Conservation (phyloP, 306 rosid species). For the Dryas drummondii region DNA sequence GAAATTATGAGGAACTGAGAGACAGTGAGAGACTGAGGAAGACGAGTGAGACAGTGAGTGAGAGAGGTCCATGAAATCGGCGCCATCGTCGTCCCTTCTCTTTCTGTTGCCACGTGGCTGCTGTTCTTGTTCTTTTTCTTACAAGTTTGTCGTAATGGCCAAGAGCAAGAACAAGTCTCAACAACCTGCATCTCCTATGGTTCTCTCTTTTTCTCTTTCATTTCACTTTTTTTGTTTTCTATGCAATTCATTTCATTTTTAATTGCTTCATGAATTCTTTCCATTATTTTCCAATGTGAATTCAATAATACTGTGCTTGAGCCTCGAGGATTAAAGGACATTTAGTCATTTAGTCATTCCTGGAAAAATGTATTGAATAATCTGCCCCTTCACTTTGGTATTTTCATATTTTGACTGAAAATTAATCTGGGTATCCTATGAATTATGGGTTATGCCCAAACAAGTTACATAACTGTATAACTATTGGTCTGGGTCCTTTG, state of each 20-base stretch:
- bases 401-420: no score
- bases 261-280: not conserved
- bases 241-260: not conserved
- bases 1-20: not conserved
- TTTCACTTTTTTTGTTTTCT: not conserved
- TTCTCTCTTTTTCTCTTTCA: not conserved
- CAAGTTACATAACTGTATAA: no score
- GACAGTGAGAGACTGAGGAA: not conserved
- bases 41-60: not conserved
- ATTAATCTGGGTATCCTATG: no score
- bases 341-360: no score
- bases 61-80: slow-evolving; percentile 11
- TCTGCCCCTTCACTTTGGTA: no score
- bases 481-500: no score
- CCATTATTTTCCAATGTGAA: not conserved
- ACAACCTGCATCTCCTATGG: not conserved
- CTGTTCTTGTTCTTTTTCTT: not conserved
- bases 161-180: slow-evolving; percentile 4
- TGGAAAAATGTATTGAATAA: no score
- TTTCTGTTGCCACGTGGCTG: slow-evolving; percentile 3
- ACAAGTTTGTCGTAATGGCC: slow-evolving; percentile 4
- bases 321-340: no score
- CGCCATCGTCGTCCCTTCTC: slow-evolving; percentile 8
- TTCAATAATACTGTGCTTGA: not conserved
- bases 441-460: not conserved